A percentile compares a stretch with the other conserved stretches of the same genome.
phyloP scores from a whole-genome alignment of 805 yeast genomes.

The Kodamaea neixiangensis region DNA sequence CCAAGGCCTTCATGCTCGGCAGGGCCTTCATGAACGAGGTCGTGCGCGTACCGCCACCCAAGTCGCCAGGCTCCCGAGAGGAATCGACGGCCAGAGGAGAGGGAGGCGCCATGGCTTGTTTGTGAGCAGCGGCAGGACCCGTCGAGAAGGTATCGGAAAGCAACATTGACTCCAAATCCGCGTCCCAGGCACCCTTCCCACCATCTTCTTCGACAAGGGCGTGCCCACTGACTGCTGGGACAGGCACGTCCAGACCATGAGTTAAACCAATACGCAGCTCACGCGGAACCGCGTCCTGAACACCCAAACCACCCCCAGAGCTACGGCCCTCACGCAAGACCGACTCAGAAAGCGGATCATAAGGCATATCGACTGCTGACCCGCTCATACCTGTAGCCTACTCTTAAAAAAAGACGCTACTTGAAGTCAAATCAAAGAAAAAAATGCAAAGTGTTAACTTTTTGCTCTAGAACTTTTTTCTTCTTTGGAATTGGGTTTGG shows the following conservation, averaged over 20 bases:
- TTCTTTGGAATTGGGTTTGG: background rate
- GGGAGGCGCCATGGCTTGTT: background rate
- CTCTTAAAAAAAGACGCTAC: background rate
- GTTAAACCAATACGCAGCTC: background rate
- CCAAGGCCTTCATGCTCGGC: conserved; percentile 45
- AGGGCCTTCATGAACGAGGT: conserved; percentile 34
- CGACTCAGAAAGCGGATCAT: conserved; percentile 2
- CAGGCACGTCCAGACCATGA: background rate
- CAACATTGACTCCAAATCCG: background rate
- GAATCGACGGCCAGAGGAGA: background rate
- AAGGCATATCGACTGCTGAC: conserved; percentile 1
- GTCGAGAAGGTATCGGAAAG: background rate
- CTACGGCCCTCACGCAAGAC: background rate
- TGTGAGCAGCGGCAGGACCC: background rate
- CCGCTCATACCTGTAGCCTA: background rate
- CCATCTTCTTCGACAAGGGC: background rate
- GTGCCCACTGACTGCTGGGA: no score
- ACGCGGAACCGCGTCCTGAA: background rate
- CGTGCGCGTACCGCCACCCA: conserved; percentile 6
- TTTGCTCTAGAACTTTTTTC: conserved; percentile 1
- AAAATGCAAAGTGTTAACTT: background rate
- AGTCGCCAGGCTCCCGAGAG: background rate
- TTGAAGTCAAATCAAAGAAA: conserved; percentile 1
- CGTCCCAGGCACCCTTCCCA: background rate
- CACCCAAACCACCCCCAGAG: background rate